Evolutionary conservation across 2,329 filamentous ascomycete species (phyloP).

Genomic region (Trichoderma hamatum): DNA sequence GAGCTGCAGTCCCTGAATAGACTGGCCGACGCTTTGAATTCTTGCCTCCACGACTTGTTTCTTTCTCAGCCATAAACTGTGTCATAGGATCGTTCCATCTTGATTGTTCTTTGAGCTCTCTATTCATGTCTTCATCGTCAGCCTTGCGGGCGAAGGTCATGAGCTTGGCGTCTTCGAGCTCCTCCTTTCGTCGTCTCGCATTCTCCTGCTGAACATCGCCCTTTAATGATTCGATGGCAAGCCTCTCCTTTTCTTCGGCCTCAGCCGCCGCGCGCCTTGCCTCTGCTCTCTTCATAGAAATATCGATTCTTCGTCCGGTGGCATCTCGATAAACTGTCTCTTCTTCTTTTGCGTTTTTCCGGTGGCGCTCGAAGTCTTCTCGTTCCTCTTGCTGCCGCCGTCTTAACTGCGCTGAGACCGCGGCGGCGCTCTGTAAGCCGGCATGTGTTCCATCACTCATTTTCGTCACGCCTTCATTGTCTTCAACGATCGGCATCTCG

Average conservation of each 20-base stretch:
- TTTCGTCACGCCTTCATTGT: constrained; percentile 54
- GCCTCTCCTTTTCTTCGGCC: constrained; percentile 71
- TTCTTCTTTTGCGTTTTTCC: constrained; percentile 55
- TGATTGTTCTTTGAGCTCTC: constrained; percentile 72
- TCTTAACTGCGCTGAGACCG: constrained; percentile 71
- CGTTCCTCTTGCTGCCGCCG: constrained; percentile 68
- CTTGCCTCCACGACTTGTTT: constrained; percentile 37
- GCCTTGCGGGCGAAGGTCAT: constrained; percentile 77
- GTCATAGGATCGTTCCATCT: constrained; percentile 96
- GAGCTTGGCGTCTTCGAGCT: constrained; percentile 77
- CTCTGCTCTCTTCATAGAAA: constrained; percentile 87
- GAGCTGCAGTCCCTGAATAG: constrained; percentile 79
- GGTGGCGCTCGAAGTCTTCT: constrained; percentile 51
- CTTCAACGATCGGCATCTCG: constrained; percentile 52
- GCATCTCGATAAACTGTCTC: constrained; percentile 97
- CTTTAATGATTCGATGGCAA: constrained; percentile 70
- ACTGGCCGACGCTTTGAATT: constrained; percentile 58
- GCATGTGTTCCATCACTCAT: constrained; percentile 90
- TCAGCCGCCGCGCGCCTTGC: constrained; percentile 67
- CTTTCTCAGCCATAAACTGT: constrained; percentile 65
- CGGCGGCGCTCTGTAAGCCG: constrained; percentile 80
- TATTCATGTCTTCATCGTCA: constrained; percentile 88
- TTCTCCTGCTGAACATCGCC: constrained; percentile 82
- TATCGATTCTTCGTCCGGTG: constrained; percentile 89
- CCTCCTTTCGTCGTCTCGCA: constrained; percentile 64